phyloP scores from a whole-genome alignment of 345 rosid species.

The Aegle marmelos region DNA sequence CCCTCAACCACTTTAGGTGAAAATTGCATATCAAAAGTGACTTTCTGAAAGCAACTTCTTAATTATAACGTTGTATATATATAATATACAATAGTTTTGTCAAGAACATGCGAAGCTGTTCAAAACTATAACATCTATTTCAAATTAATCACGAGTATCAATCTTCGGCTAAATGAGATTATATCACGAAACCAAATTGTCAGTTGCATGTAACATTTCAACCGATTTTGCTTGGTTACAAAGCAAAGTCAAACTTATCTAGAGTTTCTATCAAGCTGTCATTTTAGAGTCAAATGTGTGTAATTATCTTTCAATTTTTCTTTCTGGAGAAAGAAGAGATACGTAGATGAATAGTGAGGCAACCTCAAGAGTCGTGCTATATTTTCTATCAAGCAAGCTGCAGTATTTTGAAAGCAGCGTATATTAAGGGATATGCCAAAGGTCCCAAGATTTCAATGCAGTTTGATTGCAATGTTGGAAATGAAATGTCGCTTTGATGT shows the following conservation, averaged over 20 bases:
- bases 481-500: slow-evolving; percentile 8
- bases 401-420: neutral
- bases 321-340: neutral
- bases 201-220: slow-evolving; percentile 2
- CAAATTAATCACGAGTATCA: neutral
- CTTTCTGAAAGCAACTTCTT: neutral
- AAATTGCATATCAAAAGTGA: neutral
- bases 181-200: neutral
- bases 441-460: neutral
- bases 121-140: neutral
- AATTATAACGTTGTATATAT: neutral
- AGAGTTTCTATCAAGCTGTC: slow-evolving; percentile 28
- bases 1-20: neutral
- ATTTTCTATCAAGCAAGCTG: slow-evolving; percentile 39
- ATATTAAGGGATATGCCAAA: slow-evolving; percentile 6
- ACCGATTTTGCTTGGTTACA: slow-evolving; percentile 9
- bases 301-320: neutral
- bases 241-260: slow-evolving; percentile 8
- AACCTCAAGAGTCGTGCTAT: slow-evolving; percentile 25
- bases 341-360: slow-evolving; percentile 18
- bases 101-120: neutral
- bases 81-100: neutral
- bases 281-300: slow-evolving; percentile 32
- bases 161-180: neutral
- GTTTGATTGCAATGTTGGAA: neutral